Conservation (phyloP, 495 filamentous ascomycete genomes). For the Penicillium fimorum region DNA sequence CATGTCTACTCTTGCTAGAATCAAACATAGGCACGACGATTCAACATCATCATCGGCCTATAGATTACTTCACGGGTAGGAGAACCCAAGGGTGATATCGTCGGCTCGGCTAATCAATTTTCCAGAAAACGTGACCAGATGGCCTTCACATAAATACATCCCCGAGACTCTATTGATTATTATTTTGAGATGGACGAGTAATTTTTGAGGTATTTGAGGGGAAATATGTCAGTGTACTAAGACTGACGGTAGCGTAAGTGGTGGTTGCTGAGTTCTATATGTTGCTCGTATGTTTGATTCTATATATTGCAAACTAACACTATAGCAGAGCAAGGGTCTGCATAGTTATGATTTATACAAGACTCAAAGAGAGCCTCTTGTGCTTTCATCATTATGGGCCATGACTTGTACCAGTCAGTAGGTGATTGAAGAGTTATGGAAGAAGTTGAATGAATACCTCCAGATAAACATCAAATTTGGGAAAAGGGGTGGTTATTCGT, state of each 20-base stretch:
- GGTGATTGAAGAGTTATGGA: slow-evolving; percentile 3
- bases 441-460: slow-evolving; percentile 32
- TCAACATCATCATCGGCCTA: not conserved
- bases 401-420: slow-evolving; percentile 31
- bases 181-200: not conserved
- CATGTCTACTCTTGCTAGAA: slow-evolving; percentile 3
- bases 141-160: not conserved
- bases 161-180: not conserved
- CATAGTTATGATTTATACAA: not conserved
- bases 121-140: not conserved
- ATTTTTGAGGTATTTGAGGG: not conserved
- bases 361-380: slow-evolving; percentile 46
- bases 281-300: not conserved
- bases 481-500: slow-evolving; percentile 48
- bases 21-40: not conserved
- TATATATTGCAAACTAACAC: not conserved
- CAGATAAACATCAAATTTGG: slow-evolving; percentile 39
- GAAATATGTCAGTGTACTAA: not conserved
- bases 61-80: not conserved
- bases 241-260: not conserved
- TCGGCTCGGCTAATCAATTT: slow-evolving; percentile 7
- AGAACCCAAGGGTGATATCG: not conserved
- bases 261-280: not conserved
- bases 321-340: not conserved
- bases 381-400: slow-evolving; percentile 43